Conservation (phyloP, 164 flowering plant species). For the Annona cherimola region DNA sequence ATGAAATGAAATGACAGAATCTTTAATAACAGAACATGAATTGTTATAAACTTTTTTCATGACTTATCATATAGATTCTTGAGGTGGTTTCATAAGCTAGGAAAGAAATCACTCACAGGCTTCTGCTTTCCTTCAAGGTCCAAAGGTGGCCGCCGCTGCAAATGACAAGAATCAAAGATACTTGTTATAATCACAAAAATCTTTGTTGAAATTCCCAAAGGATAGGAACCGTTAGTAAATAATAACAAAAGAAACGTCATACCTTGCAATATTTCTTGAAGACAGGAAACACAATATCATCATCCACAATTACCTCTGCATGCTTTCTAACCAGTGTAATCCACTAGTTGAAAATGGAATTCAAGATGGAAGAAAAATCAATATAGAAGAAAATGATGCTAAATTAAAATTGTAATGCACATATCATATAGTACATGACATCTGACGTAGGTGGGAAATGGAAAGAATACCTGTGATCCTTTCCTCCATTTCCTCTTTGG, state of each 20-base stretch:
- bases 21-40: background rate
- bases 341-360: slow-evolving; percentile 57
- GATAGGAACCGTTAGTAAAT: background rate
- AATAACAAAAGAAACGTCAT: slow-evolving; percentile 9
- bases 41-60: background rate
- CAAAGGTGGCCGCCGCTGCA: slow-evolving; percentile 80
- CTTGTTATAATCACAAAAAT: background rate
- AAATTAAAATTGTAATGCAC: background rate
- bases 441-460: background rate
- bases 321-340: slow-evolving; percentile 62
- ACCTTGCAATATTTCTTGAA: slow-evolving; percentile 84
- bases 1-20: background rate
- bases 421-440: background rate
- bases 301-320: slow-evolving; percentile 69
- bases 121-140: slow-evolving; percentile 54
- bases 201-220: background rate
- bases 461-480: slow-evolving; percentile 81
- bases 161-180: background rate
- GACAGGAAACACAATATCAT: slow-evolving; percentile 54
- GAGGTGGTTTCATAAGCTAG: background rate
- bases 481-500: slow-evolving; percentile 81
- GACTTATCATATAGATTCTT: background rate
- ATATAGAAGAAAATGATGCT: background rate
- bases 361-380: background rate
- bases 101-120: slow-evolving; percentile 43